Evolutionary conservation across 2,329 filamentous ascomycete genomes (phyloP), one percentile per base, ranked within the genome.

Genomic region (Aureobasidium lini): DNA sequence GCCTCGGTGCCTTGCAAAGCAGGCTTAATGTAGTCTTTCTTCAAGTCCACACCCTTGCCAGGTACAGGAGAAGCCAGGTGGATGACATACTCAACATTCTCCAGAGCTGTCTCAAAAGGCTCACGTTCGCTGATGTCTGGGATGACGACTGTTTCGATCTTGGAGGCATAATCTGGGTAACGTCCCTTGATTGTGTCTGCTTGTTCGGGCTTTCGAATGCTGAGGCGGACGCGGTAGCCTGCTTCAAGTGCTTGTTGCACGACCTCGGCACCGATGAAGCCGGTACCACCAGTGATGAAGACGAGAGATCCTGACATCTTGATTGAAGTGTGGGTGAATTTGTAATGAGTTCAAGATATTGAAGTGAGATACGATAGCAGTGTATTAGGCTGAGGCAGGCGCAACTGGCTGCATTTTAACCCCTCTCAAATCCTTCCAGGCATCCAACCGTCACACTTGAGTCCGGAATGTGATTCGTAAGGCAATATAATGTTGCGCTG

Each of bases 21-120:
- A 9, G 69, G 68, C 8, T 69, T 54, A 15, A 68, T 59, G 23
- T 65, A 67, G 9, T 65, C 66, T 9, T 64, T 56, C 57, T 64
- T 47, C 28, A 59, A 59, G 52, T 69, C 46, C 2, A 60, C 47
- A 3, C 48, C 57, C 48, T 50, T 60, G 5, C 61, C 62, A 4
- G 64, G 64, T 53, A 70, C 60, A n/a, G 70, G 67, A 4, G 69
- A 68, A 16, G 70, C 70, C 1, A 71, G 40, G 36, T 71, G 69
- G 39, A 70, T 65, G 50, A 70, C 61, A 49, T 66, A 65, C 7
- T 66, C 60, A 10, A 68, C 68, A 36, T 59, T 64, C 3, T 66
- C 23, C 9, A 71, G 60, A 28, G 16, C 32, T 9, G 11, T 16
- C 2, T 62, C 34, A 40, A 61, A 63, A 69, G 64, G 60, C 9